These are phyloP conservation scores for Thelonectria rubi DNA, from an alignment of 2,329 filamentous ascomycete genomes.

Conservation along the genomic window DNA sequence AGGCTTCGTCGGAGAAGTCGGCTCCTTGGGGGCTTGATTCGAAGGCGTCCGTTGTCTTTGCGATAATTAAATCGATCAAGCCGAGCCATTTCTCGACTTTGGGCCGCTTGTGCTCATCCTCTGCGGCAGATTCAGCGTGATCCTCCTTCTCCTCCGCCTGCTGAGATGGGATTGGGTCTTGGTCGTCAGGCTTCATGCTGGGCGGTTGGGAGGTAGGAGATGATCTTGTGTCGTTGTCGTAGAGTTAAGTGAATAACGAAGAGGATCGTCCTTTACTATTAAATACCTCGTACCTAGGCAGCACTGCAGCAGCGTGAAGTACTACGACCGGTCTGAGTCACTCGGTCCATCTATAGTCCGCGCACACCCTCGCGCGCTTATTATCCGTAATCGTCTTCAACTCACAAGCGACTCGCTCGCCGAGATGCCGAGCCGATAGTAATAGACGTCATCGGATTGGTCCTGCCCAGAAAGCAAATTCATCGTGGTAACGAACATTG, in stretches of 20 bases:
- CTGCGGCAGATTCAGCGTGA: not conserved
- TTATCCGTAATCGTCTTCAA: not conserved
- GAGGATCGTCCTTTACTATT: not conserved
- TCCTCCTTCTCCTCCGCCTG: not conserved
- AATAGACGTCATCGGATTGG: not conserved
- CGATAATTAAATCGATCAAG: constrained; percentile 1
- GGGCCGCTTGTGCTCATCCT: not conserved
- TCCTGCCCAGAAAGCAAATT: not conserved
- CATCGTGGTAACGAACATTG: too few relatives aligned
- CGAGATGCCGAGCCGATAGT: too few relatives aligned
- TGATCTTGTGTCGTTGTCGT: not conserved
- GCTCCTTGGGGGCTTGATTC: not conserved
- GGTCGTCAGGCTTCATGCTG: not conserved
- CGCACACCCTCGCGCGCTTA: too few relatives aligned
- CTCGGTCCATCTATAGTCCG: too few relatives aligned
- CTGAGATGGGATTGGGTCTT: constrained; percentile 1
- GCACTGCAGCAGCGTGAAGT: too few relatives aligned
- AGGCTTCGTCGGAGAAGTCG: not conserved
- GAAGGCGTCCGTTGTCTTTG: constrained; percentile 7
- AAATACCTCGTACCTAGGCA: too few relatives aligned
- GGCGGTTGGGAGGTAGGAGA: too few relatives aligned
- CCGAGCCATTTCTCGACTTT: constrained; percentile 7
- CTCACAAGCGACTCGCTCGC: too few relatives aligned
- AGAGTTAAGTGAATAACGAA: not conserved
- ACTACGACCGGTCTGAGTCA: too few relatives aligned